Conservation (phyloP, 192 early-diverging fungal species). For the Geranomyces variabilis region DNA sequence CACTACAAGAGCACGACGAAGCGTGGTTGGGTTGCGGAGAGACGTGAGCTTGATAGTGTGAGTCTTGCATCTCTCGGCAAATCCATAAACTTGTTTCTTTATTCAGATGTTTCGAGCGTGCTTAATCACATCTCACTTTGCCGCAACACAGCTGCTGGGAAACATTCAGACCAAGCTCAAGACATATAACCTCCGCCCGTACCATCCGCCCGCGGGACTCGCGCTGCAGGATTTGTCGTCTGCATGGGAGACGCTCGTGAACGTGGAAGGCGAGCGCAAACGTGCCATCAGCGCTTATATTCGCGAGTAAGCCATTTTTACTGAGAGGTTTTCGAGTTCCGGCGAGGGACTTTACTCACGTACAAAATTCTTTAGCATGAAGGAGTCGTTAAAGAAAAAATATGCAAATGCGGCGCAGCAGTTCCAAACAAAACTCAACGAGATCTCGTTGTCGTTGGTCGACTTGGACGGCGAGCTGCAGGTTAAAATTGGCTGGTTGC, state of each 20-base stretch:
- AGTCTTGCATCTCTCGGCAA: slow-evolving; percentile 7
- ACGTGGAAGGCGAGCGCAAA: slow-evolving; percentile 77
- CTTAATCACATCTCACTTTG: not conserved
- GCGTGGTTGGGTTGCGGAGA: slow-evolving; percentile 71
- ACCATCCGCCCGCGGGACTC: slow-evolving; percentile 77
- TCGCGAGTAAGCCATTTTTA: slow-evolving; percentile 77
- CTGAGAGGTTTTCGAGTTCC: slow-evolving; percentile 11
- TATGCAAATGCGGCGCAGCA: slow-evolving; percentile 85
- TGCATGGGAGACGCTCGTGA: slow-evolving; percentile 74
- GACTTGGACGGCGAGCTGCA: slow-evolving; percentile 80
- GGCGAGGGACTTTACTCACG: not conserved
- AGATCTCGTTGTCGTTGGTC: slow-evolving; percentile 67
- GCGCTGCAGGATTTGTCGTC: slow-evolving; percentile 74
- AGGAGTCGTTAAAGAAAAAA: slow-evolving; percentile 76
- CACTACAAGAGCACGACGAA: slow-evolving; percentile 71
- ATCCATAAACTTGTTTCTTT: not conserved
- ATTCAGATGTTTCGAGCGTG: too few species aligned
- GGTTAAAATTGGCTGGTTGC: slow-evolving; percentile 39
- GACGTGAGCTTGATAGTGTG: slow-evolving; percentile 82
- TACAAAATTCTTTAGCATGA: slow-evolving; percentile 69
- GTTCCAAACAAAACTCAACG: slow-evolving; percentile 73
- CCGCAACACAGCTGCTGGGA: slow-evolving; percentile 64
- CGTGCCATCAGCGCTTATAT: slow-evolving; percentile 83
- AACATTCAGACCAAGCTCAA: slow-evolving; percentile 97
- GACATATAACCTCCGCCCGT: slow-evolving; percentile 89